A percentile compares a stretch with the other conserved stretches of the same genome.
phyloP scores from a whole-genome alignment of 176 grass and related monocot genomes.

The Oryza punctata region DNA sequence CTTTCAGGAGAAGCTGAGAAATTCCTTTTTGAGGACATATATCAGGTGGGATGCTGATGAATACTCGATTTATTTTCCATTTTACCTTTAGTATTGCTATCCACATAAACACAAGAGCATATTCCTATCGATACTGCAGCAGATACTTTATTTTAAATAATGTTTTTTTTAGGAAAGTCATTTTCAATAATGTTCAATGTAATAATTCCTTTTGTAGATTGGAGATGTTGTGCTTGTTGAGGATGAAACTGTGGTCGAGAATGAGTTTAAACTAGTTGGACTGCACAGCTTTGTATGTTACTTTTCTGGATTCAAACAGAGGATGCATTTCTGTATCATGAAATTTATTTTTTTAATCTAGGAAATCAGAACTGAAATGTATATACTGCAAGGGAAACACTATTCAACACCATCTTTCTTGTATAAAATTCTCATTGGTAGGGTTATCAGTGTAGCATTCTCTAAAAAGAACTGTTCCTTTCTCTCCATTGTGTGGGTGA shows the following conservation, averaged over 20 bases:
- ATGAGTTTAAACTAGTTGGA: conserved; percentile 67
- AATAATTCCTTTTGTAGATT: conserved; percentile 61
- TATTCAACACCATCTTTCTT: not conserved
- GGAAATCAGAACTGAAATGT: conserved; percentile 13
- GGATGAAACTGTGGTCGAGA: conserved; percentile 81
- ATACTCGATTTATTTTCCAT: not conserved
- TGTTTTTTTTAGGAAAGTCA: not conserved
- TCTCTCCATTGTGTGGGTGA: not conserved
- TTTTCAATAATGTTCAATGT: not conserved
- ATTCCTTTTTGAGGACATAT: conserved; percentile 90
- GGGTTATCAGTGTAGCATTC: not conserved
- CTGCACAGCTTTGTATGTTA: conserved; percentile 73
- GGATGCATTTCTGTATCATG: not conserved
- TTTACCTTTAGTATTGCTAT: conserved; percentile 25
- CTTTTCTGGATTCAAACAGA: not conserved
- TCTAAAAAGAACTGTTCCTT: not conserved
- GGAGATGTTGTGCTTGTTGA: conserved; percentile 96
- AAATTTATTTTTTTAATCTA: not conserved
- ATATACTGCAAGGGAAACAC: not conserved
- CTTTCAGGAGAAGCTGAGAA: conserved; percentile 85
- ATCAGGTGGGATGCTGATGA: conserved; percentile 52
- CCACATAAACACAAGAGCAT: conserved; percentile 29
- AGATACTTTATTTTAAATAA: not conserved
- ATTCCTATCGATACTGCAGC: not conserved
- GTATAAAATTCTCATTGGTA: conserved; percentile 1